Evolutionary conservation across 2,329 filamentous ascomycete species (phyloP), one percentile per base, ranked within the genome.

Genomic region (Clathrospora elynae): DNA sequence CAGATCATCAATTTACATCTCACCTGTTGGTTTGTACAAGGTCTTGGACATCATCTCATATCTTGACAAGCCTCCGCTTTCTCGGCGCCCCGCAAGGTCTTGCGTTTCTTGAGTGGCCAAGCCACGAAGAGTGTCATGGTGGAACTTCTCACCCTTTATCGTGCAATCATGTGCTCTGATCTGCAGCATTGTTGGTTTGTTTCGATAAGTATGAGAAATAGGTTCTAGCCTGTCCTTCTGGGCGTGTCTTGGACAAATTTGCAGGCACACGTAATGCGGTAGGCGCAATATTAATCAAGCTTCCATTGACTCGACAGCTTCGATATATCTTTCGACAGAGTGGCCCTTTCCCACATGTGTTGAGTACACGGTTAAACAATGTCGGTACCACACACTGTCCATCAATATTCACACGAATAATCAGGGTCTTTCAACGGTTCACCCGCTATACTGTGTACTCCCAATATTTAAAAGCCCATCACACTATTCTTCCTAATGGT

Each of bases 161-260:
- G 37, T 46, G 42, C 37, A 35, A 23, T 26, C 19, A 19, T 41
- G 29, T 40, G 34, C 20, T 16, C 29, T 35, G 34, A 46, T 52
- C 33, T 29, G 33, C 40, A 33, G 34, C 38, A 23, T 22, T 16
- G 29, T 39, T 35, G 13, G 25, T 40, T 26, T 32, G 26, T 34
- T 14, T 23, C 20, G 35, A 16, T 19, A 23, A 31, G 35, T 44
- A 34, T 38, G 35, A 35, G 36, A 35, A 20, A 35, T 45, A 32
- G 25, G 48, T 39, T 49, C 39, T 39, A 34, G 34, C 30, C 29
- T 31, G 39, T 13, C 35, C 12, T 33, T 20, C 49, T 52, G 34
- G 49, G 49, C 49, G 19, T 14, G 32, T 22, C 45, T 49, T 48
- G 41, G 41, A 35, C 42, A 25, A 14, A 29, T 41, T 25, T 35